These are phyloP conservation scores for Penicillium crustosum DNA, from an alignment of 2,329 filamentous ascomycete genomes.

Conservation along the genomic window DNA sequence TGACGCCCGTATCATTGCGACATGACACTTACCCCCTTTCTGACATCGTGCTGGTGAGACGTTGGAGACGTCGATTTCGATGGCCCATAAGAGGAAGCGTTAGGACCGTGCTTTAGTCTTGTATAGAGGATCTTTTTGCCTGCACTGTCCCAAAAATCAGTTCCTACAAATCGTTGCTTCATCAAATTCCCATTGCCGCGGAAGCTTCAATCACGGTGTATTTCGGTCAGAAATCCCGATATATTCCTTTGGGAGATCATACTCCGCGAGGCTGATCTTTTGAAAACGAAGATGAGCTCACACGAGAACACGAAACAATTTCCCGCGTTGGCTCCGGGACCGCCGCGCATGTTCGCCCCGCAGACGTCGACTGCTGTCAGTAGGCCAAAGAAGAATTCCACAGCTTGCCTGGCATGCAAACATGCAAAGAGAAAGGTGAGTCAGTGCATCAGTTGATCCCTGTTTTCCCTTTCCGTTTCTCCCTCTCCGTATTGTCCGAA, in stretches of 20 bases:
- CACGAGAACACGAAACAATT: slow-evolving; percentile 27
- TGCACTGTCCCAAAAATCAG: neutral
- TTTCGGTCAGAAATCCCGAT: neutral
- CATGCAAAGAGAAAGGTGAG: slow-evolving; percentile 39
- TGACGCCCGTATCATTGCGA: neutral
- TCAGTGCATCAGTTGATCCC: neutral
- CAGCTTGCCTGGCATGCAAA: slow-evolving; percentile 38
- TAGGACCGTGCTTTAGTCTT: neutral
- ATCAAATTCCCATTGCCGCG: neutral
- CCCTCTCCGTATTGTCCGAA: neutral
- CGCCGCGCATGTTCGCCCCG: slow-evolving; percentile 21
- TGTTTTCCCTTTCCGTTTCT: neutral
- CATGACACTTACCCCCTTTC: slow-evolving; percentile 10
- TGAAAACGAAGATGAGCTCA: slow-evolving; percentile 12
- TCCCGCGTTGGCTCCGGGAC: slow-evolving; percentile 31
- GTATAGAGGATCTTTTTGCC: neutral
- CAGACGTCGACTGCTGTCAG: slow-evolving; percentile 23
- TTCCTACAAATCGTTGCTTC: neutral
- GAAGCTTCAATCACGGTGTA: neutral
- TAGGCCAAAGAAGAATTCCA: slow-evolving; percentile 39
- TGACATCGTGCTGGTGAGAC: slow-evolving; percentile 1
- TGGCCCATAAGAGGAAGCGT: slow-evolving; percentile 1
- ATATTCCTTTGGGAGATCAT: neutral
- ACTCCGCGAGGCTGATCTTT: neutral
- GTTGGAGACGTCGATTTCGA: slow-evolving; percentile 1